Evolutionary conservation across 768 basidiomycete species (phyloP), one percentile per base, ranked within the genome.

Genomic region (Hemileccinum rubropunctum): DNA sequence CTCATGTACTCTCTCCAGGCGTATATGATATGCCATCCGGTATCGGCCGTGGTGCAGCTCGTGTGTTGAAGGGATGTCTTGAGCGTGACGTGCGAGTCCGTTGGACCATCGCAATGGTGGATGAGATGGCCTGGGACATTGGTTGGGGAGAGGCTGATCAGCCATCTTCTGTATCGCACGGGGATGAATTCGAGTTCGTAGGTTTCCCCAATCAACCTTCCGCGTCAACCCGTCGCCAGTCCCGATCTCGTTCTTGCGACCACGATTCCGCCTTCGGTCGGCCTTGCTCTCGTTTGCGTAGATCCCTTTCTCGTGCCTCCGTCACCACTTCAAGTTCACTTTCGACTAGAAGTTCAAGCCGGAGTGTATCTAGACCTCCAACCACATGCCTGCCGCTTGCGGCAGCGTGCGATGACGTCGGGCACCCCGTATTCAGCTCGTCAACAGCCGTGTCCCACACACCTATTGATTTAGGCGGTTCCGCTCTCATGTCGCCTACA

Each of bases 41-140:
- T 33, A 76, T 86, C 51, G 78, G 84, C 6, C 76, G 76, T 41
- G 81, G 82, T 8, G 82, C 83, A 3, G 80, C 83, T 61, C 77
- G 76, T 39, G 83, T 95, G 9, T 73, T 98, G 35, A 71, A 72
- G 40, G 95, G 95, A 1, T 97, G 94, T 63, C 71, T 98, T 21
- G 82, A 91, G 50, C 77, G 75, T 26, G 76, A 81, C 26, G 73
- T 82, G 11, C 56, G 66, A 0, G 73, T 72, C 20, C 78, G 95
- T 4, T 95, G 91, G 94, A 81, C 78, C n/a, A 84, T 94, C 52
- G 76, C 77, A 7, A 81, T 81, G 73, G 84, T 97, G 27, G 88
- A 88, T 55, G 84, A 89, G 45, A 77, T 84, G 7, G 84, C 86
- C 2, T 91, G 89, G 88, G 83, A 81, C 39, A 79, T 91, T 50